Base-by-base conservation (phyloP, 2,329 filamentous ascomycete genomes). In the Aspergillus sp. region DNA sequence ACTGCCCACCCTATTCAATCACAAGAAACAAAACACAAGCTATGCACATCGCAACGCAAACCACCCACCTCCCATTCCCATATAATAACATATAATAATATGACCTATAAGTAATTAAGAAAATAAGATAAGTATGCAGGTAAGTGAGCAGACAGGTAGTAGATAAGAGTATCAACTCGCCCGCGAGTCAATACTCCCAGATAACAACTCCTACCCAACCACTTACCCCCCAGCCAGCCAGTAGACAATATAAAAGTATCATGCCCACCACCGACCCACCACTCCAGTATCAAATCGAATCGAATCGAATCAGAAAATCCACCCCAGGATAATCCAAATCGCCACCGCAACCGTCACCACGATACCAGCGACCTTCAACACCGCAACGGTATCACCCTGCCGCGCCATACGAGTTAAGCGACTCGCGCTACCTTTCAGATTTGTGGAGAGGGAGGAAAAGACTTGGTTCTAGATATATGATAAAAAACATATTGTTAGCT, bases 401-500 rank as follows among this genome's bases (percentile, higher is more conserved):
- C 89, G 89, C 49, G 95, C 95, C 92, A 98, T 98, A 63, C 92
- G 88, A 21, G 90, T 91, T 50, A 99, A 80, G 12, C 95, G 86
- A 52, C 85, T 83, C 12, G 92, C 92, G 65, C 91, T 96, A 47
- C 92, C 92, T 74, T 92, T 94, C 62, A 99, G 81, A 65, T 89
- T 89, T 13, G 89, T 89, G 38, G 87, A 85, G 85, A 99, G 92
- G 70, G 88, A 90, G 62, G 91, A 94, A 78, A 99, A 98, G 23
- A 92, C 95, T 68, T 98, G 92, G 75, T 85, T 89, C 90, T 95
- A 43, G 8, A 38, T 7, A 43, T 21, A 41, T 58, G 5, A 36
- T 36, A 2, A 36, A 32, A 12, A 12, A 12, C 25, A 28, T 28
- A 36, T 13, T 36, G 32, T 36, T 13, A 36, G 32, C 32, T 13